Evolutionary conservation across 208 protist species (phyloP), one percentile per base, ranked within the genome.

Genomic region (Crithidia sp.): DNA sequence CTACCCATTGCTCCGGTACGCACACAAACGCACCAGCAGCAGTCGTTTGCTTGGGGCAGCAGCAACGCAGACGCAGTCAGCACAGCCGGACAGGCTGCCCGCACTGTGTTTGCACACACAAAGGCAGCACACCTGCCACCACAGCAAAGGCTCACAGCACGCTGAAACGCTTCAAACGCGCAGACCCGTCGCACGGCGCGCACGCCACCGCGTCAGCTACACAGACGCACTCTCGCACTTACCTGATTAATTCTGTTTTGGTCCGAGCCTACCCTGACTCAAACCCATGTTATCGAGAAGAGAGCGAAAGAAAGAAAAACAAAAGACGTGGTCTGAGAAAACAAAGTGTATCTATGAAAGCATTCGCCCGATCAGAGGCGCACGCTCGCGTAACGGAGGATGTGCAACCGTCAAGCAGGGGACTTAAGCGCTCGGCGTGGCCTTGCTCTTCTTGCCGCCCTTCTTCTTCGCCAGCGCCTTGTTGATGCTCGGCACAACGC

Each of bases 391-490:
- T 28, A 36, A 58, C 54, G 54, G 54, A 58, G 54, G 13, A 40
- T 7, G 54, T 40, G 54, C 54, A 58, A 14, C 54, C 54, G 54
- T 41, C 54, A 58, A 58, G 54, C 16, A 14, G 40, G 10, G 68
- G 50, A 37, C 58, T 55, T 78, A 78, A 14, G 73, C 73, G 66
- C 73, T 71, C 39, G 73, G 73, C 37, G 73, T 78, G 28, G 73
- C 73, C 54, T 58, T 60, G 73, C 45, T 37, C 84, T 93, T 93
- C 66, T 75, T 67, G 64, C 79, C 67, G 71, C 84, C 85, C 76
- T 90, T 79, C 84, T 93, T 90, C 88, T 93, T 94, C 61, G 86
- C 82, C 45, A 94, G 63, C 37, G 86, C 89, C 73, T 90, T 91
- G 86, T 87, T 86, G 65, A 90, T 40, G 84, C 76, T 91, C 67